Evolutionary conservation across 352 stramenopile species (phyloP), one percentile per base, ranked within the genome.

Genomic region (Phytophthora brassicae): DNA sequence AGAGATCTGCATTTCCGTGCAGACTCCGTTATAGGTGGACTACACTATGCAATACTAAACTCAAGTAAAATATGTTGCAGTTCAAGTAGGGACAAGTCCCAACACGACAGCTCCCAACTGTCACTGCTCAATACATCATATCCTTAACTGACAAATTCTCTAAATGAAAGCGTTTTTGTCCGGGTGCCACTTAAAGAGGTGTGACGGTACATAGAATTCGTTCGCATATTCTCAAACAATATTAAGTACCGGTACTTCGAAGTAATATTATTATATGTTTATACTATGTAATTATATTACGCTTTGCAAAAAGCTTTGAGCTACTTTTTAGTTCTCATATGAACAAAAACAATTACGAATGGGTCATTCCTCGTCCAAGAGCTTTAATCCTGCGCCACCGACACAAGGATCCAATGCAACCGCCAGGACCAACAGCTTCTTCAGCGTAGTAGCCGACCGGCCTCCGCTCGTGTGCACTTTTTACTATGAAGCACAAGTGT

Each of bases 391-490:
- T 12, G 2, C 45, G 1, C 7, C 48, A n/a, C 16, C 53, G 0
- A 6, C 31, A 11, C 38, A 41, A 50, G 28, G 3, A 20, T 17
- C 20, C 41, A 19, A n/a, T 29, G 16, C 39, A 28, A 52, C 11
- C 8, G 13, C 38, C 24, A 41, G 19, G 13, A 24, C 14, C 16
- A 57, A 47, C 36, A 31, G 36, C 8, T 23, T 68, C 8, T 33
- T 88, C 16, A 50, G 59, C 13, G 19, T 49, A 16, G 58, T 90
- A 43, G 48, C 58, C 8, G 54, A 55, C 26, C 77, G 77, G 0
- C 62, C 75, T 55, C 84, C 81, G 38, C 70, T 92, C 33, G 72
- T 84, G 50, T 90, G 81, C 64, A 75, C 83, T 5, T 92, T 92
- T 63, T 78, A 89, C 69, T 87, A 89, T 54, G 81, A 90, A 49